Conservation (phyloP, 2,329 filamentous ascomycete genomes). For the Fusarium concolor region DNA sequence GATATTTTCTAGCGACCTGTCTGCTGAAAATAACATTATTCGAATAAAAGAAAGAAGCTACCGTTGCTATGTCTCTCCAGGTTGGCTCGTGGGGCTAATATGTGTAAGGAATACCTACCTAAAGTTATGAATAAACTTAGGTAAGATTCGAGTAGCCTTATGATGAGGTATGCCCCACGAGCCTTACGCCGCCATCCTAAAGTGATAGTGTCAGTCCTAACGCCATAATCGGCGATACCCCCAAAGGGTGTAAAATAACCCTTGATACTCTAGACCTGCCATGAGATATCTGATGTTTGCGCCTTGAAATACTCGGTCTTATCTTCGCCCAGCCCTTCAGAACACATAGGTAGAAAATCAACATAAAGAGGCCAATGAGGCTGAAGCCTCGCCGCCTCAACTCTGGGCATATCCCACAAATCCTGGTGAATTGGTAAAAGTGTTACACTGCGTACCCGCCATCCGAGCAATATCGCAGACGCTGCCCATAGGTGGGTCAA, state of each 20-base stretch:
- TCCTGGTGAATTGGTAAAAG: not conserved
- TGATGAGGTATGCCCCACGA: too few relatives aligned
- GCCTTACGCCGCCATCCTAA: not conserved
- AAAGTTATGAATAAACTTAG: too few relatives aligned
- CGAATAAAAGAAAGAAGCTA: constrained; percentile 4
- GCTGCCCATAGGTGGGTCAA: constrained; percentile 1
- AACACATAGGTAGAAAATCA: not conserved
- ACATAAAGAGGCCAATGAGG: constrained; percentile 1
- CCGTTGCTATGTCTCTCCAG: not conserved
- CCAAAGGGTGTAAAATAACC: not conserved
- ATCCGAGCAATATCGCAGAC: constrained; percentile 13
- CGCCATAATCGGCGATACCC: not conserved
- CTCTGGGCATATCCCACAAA: constrained; percentile 27
- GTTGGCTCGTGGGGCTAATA: too few relatives aligned
- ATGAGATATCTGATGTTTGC: not conserved
- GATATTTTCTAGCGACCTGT: constrained; percentile 23
- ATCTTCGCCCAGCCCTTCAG: not conserved
- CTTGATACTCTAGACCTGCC: not conserved
- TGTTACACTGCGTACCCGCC: not conserved
- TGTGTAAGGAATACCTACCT: too few relatives aligned
- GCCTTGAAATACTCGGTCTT: not conserved
- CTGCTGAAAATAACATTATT: not conserved
- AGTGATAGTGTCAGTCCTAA: not conserved
- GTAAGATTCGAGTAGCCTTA: too few relatives aligned
- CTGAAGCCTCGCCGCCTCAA: constrained; percentile 2